Evolutionary conservation across 371 early-diverging fungal species (phyloP).

Genomic region (Circinella minor): DNA sequence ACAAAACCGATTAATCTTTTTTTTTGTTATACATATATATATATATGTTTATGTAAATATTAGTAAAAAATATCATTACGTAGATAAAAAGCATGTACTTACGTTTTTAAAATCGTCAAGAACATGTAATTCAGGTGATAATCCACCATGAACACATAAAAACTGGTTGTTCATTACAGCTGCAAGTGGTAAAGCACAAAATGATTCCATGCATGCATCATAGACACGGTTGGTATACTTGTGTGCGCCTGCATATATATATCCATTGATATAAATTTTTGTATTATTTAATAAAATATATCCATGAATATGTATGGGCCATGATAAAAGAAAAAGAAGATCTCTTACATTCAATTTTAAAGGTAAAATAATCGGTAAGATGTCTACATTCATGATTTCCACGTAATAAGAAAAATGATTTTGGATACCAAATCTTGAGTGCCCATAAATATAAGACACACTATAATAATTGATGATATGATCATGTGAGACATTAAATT

Average conservation of each 20-base stretch:
- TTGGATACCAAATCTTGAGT: conserved; percentile 92
- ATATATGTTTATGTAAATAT: not conserved
- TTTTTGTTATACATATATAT: not conserved
- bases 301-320: too few species aligned
- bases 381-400: conserved; percentile 99
- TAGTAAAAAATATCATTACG: conserved; percentile 58
- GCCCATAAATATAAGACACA: conserved; percentile 92
- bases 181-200: conserved; percentile 94
- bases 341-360: conserved; percentile 91
- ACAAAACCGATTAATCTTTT: conserved; percentile 88
- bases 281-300: too few species aligned
- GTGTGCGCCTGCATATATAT: conserved; percentile 66
- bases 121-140: conserved; percentile 93
- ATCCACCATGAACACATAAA: conserved; percentile 98
- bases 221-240: conserved; percentile 95
- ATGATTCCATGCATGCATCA: conserved; percentile 89
- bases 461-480: conserved; percentile 36
- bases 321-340: not conserved
- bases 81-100: conserved; percentile 14
- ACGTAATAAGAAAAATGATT: conserved; percentile 89
- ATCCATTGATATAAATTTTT: too few species aligned
- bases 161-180: conserved; percentile 98
- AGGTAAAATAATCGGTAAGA: conserved; percentile 98
- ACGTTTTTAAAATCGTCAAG: conserved; percentile 83
- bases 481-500: not conserved